phyloP scores from a whole-genome alignment of 225 moss, liverwort and hornwort genomes.

The Thuidium tamariscinum region DNA sequence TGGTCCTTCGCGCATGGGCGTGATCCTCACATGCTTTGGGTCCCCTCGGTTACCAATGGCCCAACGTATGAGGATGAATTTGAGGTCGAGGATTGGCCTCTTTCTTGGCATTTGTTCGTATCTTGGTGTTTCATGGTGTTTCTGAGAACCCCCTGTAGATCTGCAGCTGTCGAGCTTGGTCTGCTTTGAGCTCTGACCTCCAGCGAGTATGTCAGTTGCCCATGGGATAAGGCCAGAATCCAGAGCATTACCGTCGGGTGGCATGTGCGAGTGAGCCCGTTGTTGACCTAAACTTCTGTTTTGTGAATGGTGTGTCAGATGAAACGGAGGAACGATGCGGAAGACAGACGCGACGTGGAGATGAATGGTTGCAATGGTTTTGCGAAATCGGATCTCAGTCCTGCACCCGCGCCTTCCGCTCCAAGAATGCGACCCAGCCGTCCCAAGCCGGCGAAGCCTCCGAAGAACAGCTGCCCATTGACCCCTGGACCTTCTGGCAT shows the following conservation, averaged over 20 bases:
- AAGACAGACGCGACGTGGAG: constrained; percentile 45
- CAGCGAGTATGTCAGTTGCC: not conserved
- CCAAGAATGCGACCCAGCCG: constrained; percentile 52
- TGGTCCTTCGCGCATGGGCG: not conserved
- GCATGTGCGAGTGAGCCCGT: not conserved
- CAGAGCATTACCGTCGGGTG: not conserved
- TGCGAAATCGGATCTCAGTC: constrained; percentile 36
- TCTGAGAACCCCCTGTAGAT: not conserved
- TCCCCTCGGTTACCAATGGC: not conserved
- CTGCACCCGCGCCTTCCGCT: constrained; percentile 31
- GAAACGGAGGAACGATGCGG: constrained; percentile 40
- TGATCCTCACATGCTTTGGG: not conserved
- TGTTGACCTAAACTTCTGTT: not conserved
- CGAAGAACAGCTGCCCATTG: constrained; percentile 52
- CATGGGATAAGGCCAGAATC: not conserved
- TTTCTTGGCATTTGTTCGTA: constrained; percentile 5
- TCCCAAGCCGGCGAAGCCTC: constrained; percentile 49
- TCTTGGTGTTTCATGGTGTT: not conserved
- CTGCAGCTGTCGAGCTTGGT: not conserved
- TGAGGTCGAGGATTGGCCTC: not conserved
- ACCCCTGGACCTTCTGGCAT: constrained; percentile 47
- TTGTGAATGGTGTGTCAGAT: constrained; percentile 5
- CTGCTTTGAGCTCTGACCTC: not conserved
- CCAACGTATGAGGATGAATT: not conserved
- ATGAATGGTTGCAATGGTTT: constrained; percentile 56